Conservation (phyloP, 2,329 filamentous ascomycete species). For the Cadophora luteo-olivacea region DNA sequence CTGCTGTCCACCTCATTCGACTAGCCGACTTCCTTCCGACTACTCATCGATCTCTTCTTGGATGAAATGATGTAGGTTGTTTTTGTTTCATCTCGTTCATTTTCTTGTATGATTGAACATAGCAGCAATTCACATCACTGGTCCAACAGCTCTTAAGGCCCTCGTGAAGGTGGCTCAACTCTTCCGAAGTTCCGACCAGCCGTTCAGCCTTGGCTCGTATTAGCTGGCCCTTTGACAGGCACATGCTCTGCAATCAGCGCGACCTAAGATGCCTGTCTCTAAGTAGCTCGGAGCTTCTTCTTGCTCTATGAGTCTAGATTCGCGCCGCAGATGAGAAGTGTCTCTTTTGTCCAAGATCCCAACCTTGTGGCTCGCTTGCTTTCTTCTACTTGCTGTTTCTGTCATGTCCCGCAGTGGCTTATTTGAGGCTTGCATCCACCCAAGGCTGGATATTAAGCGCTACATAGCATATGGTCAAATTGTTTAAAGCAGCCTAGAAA, state of each 20-base stretch:
- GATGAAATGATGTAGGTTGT: not conserved
- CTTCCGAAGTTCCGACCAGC: not conserved
- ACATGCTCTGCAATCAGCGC: not conserved
- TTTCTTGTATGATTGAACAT: too few relatives aligned
- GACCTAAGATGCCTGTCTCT: not conserved
- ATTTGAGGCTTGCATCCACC: too few relatives aligned
- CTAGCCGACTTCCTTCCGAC: not conserved
- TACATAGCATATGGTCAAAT: too few relatives aligned
- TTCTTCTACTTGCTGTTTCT: not conserved
- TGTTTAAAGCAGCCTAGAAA: too few relatives aligned
- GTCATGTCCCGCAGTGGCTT: too few relatives aligned
- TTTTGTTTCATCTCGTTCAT: not conserved
- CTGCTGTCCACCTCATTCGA: not conserved
- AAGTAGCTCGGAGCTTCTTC: not conserved
- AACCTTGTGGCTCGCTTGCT: not conserved
- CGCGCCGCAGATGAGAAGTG: not conserved
- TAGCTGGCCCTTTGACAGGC: too few relatives aligned
- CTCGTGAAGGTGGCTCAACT: not conserved
- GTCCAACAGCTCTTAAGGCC: too few relatives aligned
- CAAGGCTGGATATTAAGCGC: too few relatives aligned
- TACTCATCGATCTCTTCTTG: not conserved
- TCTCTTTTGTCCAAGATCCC: not conserved
- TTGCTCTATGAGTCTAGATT: not conserved
- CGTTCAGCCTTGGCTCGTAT: not conserved
- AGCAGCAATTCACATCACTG: too few relatives aligned